Percentiles rank a stretch among this genome's conserved stretches.
Evolutionary conservation across 2,329 filamentous ascomycete species (phyloP).

Genomic region (Apiospora rasikravindrae): DNA sequence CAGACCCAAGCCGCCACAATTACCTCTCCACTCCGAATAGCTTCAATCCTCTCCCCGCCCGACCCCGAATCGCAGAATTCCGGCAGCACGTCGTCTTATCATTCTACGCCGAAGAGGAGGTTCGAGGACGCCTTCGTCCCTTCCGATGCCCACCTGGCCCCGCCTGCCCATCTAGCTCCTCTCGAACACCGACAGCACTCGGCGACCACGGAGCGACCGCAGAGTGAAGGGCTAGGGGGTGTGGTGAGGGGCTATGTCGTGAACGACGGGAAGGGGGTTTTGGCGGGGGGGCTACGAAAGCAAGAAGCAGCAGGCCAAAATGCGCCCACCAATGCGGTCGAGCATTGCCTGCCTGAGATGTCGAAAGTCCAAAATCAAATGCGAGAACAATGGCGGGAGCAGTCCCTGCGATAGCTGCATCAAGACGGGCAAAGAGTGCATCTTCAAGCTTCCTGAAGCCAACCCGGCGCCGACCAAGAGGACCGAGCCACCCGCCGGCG

Average conservation of each 20-base stretch:
- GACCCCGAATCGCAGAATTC: constrained; percentile 35
- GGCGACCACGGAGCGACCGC: constrained; percentile 32
- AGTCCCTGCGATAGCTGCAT: constrained; percentile 78
- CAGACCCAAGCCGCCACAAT: constrained; percentile 54
- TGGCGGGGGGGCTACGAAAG: constrained; percentile 41
- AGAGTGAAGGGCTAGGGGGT: constrained; percentile 30
- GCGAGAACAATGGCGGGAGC: constrained; percentile 76
- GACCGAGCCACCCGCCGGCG: constrained; percentile 42
- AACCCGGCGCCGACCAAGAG: constrained; percentile 48
- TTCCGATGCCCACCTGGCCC: constrained; percentile 35
- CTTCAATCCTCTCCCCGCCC: constrained; percentile 56
- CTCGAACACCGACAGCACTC: constrained; percentile 33
- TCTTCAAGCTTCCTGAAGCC: constrained; percentile 65
- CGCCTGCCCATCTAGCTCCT: constrained; percentile 34
- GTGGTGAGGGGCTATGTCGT: constrained; percentile 32
- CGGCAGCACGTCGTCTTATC: constrained; percentile 35
- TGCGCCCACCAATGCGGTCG: constrained; percentile 68
- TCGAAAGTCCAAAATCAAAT: constrained; percentile 84
- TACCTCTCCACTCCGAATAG: constrained; percentile 55
- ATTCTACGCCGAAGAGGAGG: constrained; percentile 44
- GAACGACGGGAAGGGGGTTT: constrained; percentile 40
- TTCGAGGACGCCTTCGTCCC: constrained; percentile 42
- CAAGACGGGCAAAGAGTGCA: constrained; percentile 72
- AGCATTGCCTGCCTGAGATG: constrained; percentile 81
- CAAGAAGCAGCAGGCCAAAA: constrained; percentile 47